Conservation (phyloP, 2,329 filamentous ascomycete genomes). For the Madurella mycetomatis region DNA sequence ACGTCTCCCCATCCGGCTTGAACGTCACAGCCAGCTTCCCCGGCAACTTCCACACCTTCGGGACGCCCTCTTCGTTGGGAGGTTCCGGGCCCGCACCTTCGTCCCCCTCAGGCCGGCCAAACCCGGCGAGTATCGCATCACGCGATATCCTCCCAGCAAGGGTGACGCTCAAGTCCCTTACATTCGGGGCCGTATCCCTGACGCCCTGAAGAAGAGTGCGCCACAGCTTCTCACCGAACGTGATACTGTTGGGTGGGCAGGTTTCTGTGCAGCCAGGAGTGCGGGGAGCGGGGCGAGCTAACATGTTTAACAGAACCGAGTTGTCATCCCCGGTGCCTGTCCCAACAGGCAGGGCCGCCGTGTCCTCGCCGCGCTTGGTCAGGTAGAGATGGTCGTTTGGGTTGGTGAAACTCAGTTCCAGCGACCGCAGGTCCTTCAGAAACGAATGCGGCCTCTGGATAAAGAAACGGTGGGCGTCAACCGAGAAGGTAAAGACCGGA, state of each 20-base stretch:
- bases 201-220: conserved; percentile 4
- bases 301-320: neutral
- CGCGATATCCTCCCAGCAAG: conserved; percentile 8
- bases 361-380: neutral
- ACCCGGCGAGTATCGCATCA: neutral
- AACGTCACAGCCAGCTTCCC: conserved; percentile 7
- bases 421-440: conserved; percentile 13
- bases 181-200: neutral
- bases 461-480: conserved; percentile 26
- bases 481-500: conserved; percentile 26
- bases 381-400: conserved; percentile 27
- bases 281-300: neutral
- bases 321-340: neutral
- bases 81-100: neutral
- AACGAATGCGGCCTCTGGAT: conserved; percentile 19
- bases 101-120: neutral
- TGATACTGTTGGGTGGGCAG: neutral
- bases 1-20: conserved; percentile 3
- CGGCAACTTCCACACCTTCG: conserved; percentile 3
- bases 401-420: conserved; percentile 24
- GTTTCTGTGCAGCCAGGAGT: neutral
- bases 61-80: neutral
- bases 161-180: conserved; percentile 11
- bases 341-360: neutral
- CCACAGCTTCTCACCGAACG: conserved; percentile 13